These are phyloP conservation scores for Fusarium keratoplasticum DNA, from an alignment of 2,329 filamentous ascomycete genomes.

Conservation along the genomic window DNA sequence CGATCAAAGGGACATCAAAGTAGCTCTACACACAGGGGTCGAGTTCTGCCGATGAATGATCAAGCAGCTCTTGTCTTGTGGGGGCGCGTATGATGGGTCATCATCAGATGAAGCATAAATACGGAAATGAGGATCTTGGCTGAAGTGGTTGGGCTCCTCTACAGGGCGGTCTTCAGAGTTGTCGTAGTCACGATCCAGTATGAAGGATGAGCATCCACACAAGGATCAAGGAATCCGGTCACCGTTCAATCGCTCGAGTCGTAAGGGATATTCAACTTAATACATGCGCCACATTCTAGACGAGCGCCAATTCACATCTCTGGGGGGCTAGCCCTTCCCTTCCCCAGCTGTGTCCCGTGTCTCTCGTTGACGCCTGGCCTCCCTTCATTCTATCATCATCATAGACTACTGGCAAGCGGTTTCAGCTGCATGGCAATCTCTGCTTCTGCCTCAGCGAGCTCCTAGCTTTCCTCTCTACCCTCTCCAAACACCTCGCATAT, in stretches of 20 bases:
- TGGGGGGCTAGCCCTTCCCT: neutral
- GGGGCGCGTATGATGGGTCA: neutral
- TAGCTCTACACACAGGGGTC: neutral
- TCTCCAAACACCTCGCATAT: neutral
- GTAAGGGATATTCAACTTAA: neutral
- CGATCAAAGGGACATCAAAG: neutral
- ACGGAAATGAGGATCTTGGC: neutral
- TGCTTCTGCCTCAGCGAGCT: neutral
- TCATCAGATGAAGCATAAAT: neutral
- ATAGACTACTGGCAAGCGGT: constrained; percentile 33
- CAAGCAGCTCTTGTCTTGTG: neutral
- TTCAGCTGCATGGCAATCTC: neutral
- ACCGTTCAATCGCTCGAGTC: neutral
- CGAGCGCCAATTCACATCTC: neutral
- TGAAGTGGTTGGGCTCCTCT: neutral
- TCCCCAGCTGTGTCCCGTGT: neutral
- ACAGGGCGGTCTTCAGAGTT: neutral
- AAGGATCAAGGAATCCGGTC: neutral
- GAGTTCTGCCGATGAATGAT: neutral
- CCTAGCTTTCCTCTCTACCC: neutral
- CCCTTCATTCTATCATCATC: neutral
- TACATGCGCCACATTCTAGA: neutral
- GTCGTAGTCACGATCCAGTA: neutral
- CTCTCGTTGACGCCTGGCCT: neutral
- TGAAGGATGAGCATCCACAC: neutral